Evolutionary conservation across 2,329 filamentous ascomycete species (phyloP), one percentile per base, ranked within the genome.

Genomic region (Scytalidium lignicola): DNA sequence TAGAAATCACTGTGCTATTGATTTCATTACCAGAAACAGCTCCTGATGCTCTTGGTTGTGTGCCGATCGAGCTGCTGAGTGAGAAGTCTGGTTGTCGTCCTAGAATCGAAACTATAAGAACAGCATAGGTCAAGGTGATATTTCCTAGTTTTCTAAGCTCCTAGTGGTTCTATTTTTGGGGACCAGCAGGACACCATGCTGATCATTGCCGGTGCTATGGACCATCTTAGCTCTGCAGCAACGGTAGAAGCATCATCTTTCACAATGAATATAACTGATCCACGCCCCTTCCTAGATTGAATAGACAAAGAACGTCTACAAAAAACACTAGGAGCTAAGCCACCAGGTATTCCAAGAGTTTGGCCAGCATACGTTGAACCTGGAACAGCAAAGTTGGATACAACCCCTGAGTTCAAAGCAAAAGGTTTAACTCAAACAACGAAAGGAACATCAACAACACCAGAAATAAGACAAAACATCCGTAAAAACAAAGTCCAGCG

Each of bases 81-180:
- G 70, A 1, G 70, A 72, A 51, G 65, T 67, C 1, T 74, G 72
- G 71, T 54, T 74, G 2, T 68, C 62, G n/a, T 70, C 67, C 12
- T 70, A 74, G 55, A 74, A 75, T 49, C 61, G 71, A 10, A 74
- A 75, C 53, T 74, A 73, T 50, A 56, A 70, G 51, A 73, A 75
- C 51, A 56, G 71, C 2, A 74, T 73, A 69, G 70, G 70, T 2
- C 63, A 61, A 53, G 69, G 70, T 67, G 26, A 37, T 5, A n/a
- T 37, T 15, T n/a, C 23, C 19, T 12, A 29, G 12, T 21, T 8
- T 4, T 40, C 48, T 21, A 52, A 40, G 8, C 6, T 10, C 3
- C n/a, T n/a, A 15, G 18, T n/a, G 3, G 21, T 19, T 13, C n/a
- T 20, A 3, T 8, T 13, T 17, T 46, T 40, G 3, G n/a, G 37